Evolutionary conservation across 139 green algal species (phyloP).

Genomic region (Closterium sp.): DNA sequence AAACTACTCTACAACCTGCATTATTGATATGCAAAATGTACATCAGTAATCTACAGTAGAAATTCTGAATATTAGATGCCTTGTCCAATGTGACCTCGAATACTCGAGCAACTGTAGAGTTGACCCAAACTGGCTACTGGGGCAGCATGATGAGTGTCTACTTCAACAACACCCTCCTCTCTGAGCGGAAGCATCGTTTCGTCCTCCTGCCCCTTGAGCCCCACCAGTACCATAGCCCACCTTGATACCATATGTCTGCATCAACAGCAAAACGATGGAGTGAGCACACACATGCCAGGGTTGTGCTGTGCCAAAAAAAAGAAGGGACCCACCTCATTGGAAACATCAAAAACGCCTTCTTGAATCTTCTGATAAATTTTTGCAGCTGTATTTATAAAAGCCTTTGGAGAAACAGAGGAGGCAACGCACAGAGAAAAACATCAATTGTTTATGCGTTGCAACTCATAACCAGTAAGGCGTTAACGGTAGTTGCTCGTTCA

Average conservation of each 20-base stretch:
- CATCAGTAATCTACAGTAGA: too few relatives aligned
- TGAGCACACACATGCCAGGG: not conserved
- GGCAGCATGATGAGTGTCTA: too few relatives aligned
- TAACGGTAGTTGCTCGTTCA: too few relatives aligned
- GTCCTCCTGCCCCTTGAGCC: not conserved
- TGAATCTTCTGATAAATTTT: slow-evolving; percentile 98
- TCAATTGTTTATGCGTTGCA: too few relatives aligned
- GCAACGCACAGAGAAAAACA: slow-evolving; percentile 14
- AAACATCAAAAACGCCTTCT: slow-evolving; percentile 92
- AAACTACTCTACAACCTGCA: too few relatives aligned
- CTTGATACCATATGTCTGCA: slow-evolving; percentile 40
- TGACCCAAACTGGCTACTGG: too few relatives aligned
- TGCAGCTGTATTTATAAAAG: slow-evolving; percentile 97
- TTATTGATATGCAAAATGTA: too few relatives aligned
- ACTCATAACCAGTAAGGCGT: too few relatives aligned
- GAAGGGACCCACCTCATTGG: slow-evolving; percentile 73
- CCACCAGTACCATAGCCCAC: slow-evolving; percentile 31
- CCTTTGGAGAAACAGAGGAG: slow-evolving; percentile 59
- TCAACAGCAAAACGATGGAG: not conserved
- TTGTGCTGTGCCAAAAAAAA: not conserved
- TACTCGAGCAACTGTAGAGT: too few relatives aligned
- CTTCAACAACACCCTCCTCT: not conserved
- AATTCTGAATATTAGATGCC: too few relatives aligned
- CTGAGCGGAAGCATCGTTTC: not conserved
- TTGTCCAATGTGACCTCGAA: too few relatives aligned